Evolutionary conservation across 2,329 filamentous ascomycete genomes (phyloP).

Genomic region (Exophiala oligosperma): DNA sequence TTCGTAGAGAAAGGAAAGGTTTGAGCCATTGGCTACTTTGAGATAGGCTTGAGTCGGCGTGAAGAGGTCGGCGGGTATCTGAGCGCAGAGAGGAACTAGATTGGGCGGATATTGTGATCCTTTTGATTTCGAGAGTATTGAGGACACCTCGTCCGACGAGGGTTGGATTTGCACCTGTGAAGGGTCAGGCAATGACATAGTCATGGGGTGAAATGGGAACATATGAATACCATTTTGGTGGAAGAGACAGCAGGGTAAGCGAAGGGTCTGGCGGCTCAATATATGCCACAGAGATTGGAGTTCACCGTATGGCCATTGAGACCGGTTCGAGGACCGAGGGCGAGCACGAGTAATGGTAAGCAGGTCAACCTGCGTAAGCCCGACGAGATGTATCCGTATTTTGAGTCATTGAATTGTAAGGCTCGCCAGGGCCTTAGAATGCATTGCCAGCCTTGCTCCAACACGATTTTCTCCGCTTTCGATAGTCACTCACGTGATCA

Average conservation of each 20-base stretch:
- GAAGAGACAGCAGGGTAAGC: not conserved
- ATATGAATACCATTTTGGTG: not conserved
- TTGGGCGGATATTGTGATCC: constrained; percentile 64
- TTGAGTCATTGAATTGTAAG: not conserved
- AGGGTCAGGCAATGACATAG: constrained; percentile 8
- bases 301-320: not conserved
- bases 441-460: not conserved
- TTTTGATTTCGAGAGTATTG: constrained; percentile 55
- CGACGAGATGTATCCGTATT: not conserved
- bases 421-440: too few relatives aligned
- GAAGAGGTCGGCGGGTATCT: constrained; percentile 87
- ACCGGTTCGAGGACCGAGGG: not conserved
- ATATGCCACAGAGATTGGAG: not conserved
- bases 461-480: not conserved
- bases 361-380: too few relatives aligned
- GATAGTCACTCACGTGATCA: not conserved
- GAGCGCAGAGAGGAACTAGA: constrained; percentile 77
- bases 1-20: constrained; percentile 92
- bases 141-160: constrained; percentile 60
- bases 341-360: not conserved
- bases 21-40: constrained; percentile 59
- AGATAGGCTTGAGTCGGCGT: constrained; percentile 95
- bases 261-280: not conserved
- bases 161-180: constrained; percentile 55
- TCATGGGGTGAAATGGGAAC: not conserved